These are phyloP conservation scores for Selaginella tamariscina DNA, from an alignment of 75 land plant species.

Conservation along the genomic window DNA sequence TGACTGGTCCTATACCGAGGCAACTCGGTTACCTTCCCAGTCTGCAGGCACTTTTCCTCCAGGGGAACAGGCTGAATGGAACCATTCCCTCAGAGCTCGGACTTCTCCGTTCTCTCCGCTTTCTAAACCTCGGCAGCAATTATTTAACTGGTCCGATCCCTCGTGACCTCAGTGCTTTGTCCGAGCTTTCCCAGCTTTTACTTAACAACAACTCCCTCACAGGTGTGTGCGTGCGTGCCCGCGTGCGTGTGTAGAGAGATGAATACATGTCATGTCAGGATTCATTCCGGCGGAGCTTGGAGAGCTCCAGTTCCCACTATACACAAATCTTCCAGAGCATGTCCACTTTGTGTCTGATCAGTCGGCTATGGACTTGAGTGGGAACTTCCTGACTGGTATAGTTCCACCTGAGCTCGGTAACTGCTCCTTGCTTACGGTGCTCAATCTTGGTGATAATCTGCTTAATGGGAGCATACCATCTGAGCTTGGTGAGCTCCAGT, in stretches of 20 bases:
- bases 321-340: background rate
- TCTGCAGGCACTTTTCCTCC: background rate
- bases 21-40: background rate
- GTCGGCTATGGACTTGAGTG: constrained; percentile 5
- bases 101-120: background rate
- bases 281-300: background rate
- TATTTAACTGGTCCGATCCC: background rate
- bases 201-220: background rate
- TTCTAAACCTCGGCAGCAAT: background rate
- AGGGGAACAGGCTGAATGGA: background rate
- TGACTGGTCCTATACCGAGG: background rate
- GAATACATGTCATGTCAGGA: no score
- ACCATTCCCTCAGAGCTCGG: background rate
- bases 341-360: background rate
- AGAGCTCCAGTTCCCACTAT: background rate
- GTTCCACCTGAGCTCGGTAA: constrained; percentile 7
- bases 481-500: constrained; percentile 47
- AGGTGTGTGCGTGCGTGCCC: no score
- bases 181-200: background rate
- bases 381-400: background rate
- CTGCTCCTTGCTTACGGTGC: constrained; percentile 28
- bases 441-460: constrained; percentile 67
- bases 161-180: background rate
- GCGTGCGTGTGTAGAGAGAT: no score
- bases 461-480: constrained; percentile 61